phyloP scores from a whole-genome alignment of 192 early-diverging fungal species.

The Hyaloraphidium curvatum region DNA sequence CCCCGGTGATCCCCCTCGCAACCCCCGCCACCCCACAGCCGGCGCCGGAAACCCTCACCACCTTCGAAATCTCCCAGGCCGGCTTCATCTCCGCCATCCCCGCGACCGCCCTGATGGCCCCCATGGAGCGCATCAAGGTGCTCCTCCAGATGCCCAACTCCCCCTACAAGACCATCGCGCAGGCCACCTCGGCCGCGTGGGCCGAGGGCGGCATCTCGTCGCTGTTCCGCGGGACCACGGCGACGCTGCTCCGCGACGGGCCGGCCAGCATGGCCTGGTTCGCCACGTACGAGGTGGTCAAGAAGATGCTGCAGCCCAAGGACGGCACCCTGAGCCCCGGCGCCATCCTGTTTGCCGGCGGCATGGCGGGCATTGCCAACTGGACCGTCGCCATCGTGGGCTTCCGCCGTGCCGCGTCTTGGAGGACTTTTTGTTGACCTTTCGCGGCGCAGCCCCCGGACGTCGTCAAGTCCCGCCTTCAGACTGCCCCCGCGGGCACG shows the following conservation, averaged over 20 bases:
- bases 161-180: slow-evolving; percentile 79
- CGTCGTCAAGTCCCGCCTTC: slow-evolving; percentile 77
- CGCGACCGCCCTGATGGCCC: slow-evolving; percentile 85
- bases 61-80: slow-evolving; percentile 65
- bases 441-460: slow-evolving; percentile 39
- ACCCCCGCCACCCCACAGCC: background rate
- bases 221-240: slow-evolving; percentile 85
- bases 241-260: slow-evolving; percentile 79
- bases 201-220: slow-evolving; percentile 68
- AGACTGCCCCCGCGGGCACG: slow-evolving; percentile 69
- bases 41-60: slow-evolving; percentile 20
- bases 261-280: slow-evolving; percentile 92
- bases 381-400: slow-evolving; percentile 74
- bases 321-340: slow-evolving; percentile 41
- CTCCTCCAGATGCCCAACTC: slow-evolving; percentile 59
- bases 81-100: slow-evolving; percentile 89
- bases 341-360: slow-evolving; percentile 84
- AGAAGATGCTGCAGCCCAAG: slow-evolving; percentile 38
- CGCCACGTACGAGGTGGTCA: slow-evolving; percentile 83
- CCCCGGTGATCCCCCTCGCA: background rate
- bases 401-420: background rate
- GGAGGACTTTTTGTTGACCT: background rate
- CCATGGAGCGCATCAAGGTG: slow-evolving; percentile 91
- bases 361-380: slow-evolving; percentile 96
- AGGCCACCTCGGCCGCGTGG: slow-evolving; percentile 65